A percentile compares a stretch with the other conserved stretches of the same genome.
Evolutionary conservation across 2,329 filamentous ascomycete genomes (phyloP).

Genomic region (Amphichorda felina): DNA sequence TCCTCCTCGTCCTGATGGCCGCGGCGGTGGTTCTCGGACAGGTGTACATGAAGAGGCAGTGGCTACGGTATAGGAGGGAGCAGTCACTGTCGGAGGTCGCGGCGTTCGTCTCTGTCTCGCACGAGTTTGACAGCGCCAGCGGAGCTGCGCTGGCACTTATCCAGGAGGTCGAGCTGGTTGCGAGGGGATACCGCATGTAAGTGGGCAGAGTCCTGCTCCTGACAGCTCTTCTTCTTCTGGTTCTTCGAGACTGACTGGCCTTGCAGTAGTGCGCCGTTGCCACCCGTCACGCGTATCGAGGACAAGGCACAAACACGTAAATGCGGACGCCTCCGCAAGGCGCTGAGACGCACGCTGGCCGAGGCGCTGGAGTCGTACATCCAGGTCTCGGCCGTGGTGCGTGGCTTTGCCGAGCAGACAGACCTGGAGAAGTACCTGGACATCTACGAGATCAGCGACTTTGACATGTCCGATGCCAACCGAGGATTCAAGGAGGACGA

Average conservation of each 20-base stretch:
- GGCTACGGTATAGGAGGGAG: conserved; percentile 66
- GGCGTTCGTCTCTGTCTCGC: conserved; percentile 59
- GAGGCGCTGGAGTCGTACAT: conserved; percentile 62
- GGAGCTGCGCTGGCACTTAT: conserved; percentile 70
- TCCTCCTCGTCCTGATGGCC: conserved; percentile 38
- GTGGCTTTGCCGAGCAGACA: conserved; percentile 62
- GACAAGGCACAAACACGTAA: conserved; percentile 67
- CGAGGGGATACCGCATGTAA: conserved; percentile 76
- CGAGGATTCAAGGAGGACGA: conserved; percentile 53
- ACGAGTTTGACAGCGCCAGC: conserved; percentile 68
- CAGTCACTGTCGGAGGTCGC: conserved; percentile 61
- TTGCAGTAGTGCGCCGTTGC: conserved; percentile 69
- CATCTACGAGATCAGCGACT: conserved; percentile 67
- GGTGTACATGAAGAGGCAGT: conserved; percentile 65
- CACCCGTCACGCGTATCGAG: conserved; percentile 86
- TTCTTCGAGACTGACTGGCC: conserved; percentile 9
- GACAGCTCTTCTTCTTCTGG: background rate
- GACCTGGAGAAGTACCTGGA: conserved; percentile 91
- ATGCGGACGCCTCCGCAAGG: conserved; percentile 68
- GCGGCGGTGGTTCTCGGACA: conserved; percentile 47
- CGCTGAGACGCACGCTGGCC: conserved; percentile 58
- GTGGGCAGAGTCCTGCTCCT: conserved; percentile 14
- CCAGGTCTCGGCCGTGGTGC: conserved; percentile 56
- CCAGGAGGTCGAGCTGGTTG: conserved; percentile 92
- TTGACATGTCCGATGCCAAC: conserved; percentile 61